Base-by-base conservation (phyloP, 805 yeast genomes). In the Candida schatavii region DNA sequence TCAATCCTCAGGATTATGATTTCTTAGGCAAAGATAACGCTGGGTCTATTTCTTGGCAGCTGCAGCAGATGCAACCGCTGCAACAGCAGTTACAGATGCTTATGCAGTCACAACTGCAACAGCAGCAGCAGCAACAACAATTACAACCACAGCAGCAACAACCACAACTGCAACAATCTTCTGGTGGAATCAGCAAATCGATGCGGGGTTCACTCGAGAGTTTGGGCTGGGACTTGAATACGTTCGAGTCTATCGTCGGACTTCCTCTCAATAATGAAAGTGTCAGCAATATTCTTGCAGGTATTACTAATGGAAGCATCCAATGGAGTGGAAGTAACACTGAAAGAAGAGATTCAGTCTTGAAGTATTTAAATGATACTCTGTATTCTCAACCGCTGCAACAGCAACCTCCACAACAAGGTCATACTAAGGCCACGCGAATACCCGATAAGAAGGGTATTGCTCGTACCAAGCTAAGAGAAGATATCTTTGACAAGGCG, bases 311-410 rank as follows among this genome's bases (percentile, higher is more conserved):
- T 44, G 71, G 70, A 4, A 62, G 66, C 32, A 58, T 67, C 25
- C 73, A 68, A 43, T 59, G 68, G 21, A 57, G 54, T 43, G 61
- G 59, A 36, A 67, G 68, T 68, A 65, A 64, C 44, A 55, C 60
- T 35, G 68, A 66, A 43, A 57, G 74, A 34, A 49, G 74, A 42
- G 68, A 66, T 41, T 65, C 72, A 2, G 61, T 70, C 4, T 49
- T 68, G 39, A 68, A 67, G 43, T 49, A 61, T 11, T 53, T 69
- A 25, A 66, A 50, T 46, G 72, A 66, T 41, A 68, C 57, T 43
- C 63, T 61, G 31, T 46, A 37, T 34, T 30, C 27, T 2, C 9
- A 13, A 15, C 7, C n/a, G 17, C 18, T 35, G 9, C 45, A 41
- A 31, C 39, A 28, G 44, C 45, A 18, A 36, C 41, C 13, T n/a